phyloP scores from a whole-genome alignment of 1,284 basidiomycete genomes.

The Sporisorium graminicola region DNA sequence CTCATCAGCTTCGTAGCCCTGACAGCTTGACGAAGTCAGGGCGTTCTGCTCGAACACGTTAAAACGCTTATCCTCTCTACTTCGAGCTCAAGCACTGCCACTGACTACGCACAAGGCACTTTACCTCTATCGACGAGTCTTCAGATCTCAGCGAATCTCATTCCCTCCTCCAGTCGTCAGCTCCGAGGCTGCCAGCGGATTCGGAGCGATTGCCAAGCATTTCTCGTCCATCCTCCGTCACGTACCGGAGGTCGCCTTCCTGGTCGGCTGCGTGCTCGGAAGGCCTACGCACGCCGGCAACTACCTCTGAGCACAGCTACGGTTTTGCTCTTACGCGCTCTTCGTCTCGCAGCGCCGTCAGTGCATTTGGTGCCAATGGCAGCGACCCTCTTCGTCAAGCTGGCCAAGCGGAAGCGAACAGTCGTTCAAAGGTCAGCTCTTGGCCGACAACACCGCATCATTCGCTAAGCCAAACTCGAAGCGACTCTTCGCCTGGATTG shows the following conservation, averaged over 20 bases:
- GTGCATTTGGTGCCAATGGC: background rate
- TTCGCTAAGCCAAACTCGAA: no score
- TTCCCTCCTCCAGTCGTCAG: constrained; percentile 11
- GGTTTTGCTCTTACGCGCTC: no score
- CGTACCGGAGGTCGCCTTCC: constrained; percentile 37
- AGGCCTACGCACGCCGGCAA: constrained; percentile 13
- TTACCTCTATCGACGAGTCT: background rate
- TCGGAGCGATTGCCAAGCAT: constrained; percentile 27
- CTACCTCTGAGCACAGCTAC: background rate
- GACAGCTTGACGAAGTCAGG: no score
- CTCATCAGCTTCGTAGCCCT: background rate
- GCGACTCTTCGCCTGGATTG: background rate
- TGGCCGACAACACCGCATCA: background rate
- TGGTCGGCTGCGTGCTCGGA: constrained; percentile 33
- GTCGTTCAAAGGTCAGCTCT: background rate
- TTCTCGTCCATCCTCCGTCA: constrained; percentile 36
- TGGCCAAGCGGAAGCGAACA: background rate
- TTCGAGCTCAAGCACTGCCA: background rate
- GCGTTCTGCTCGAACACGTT: background rate
- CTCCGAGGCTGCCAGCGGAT: constrained; percentile 17
- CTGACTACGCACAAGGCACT: background rate
- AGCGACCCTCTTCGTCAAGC: background rate
- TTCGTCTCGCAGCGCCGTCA: background rate
- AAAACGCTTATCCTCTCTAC: background rate
- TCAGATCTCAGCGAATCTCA: background rate